Evolutionary conservation across 2,329 filamentous ascomycete species (phyloP).

Genomic region (Aspergillus felis): DNA sequence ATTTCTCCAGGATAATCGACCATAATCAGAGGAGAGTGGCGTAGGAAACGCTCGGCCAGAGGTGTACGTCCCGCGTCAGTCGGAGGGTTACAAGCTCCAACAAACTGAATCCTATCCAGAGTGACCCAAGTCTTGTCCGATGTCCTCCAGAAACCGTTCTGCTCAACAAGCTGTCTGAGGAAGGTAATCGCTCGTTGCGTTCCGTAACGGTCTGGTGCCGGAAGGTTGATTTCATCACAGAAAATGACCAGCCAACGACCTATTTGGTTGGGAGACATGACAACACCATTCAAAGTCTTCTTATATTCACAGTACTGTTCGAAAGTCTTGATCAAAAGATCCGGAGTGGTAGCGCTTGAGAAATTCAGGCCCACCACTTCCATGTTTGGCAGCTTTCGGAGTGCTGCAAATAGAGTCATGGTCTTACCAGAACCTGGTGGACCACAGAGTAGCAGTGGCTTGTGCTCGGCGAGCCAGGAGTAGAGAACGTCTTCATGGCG

Average conservation of each 20-base stretch:
- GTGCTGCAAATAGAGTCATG: constrained; percentile 97
- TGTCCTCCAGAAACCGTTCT: constrained; percentile 98
- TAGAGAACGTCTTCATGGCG: constrained; percentile 99
- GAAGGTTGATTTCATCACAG: constrained; percentile 99
- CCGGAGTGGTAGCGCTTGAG: constrained; percentile 95
- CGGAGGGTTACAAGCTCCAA: constrained; percentile 96
- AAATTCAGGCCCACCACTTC: constrained; percentile 99
- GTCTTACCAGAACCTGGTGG: constrained; percentile 99
- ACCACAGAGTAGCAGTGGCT: constrained; percentile 91
- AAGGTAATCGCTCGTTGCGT: constrained; percentile 98
- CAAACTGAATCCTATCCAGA: constrained; percentile 96
- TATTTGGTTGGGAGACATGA: constrained; percentile 93
- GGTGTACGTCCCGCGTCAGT: constrained; percentile 96
- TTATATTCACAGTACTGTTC: constrained; percentile 99
- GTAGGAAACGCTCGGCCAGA: constrained; percentile 86
- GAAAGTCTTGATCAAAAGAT: constrained; percentile 97
- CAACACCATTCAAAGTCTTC: constrained; percentile 94
- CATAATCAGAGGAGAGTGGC: constrained; percentile 98
- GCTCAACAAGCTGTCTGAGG: constrained; percentile 92
- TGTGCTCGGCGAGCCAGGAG: constrained; percentile 98
- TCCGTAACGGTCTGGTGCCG: constrained; percentile 93
- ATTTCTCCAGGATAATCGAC: constrained; percentile 97
- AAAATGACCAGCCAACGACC: constrained; percentile 98
- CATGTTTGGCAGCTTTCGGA: constrained; percentile 97
- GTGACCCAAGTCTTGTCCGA: constrained; percentile 98